Base-by-base conservation (phyloP, 1,284 basidiomycete species). In the Pisolithus thermaeus region DNA sequence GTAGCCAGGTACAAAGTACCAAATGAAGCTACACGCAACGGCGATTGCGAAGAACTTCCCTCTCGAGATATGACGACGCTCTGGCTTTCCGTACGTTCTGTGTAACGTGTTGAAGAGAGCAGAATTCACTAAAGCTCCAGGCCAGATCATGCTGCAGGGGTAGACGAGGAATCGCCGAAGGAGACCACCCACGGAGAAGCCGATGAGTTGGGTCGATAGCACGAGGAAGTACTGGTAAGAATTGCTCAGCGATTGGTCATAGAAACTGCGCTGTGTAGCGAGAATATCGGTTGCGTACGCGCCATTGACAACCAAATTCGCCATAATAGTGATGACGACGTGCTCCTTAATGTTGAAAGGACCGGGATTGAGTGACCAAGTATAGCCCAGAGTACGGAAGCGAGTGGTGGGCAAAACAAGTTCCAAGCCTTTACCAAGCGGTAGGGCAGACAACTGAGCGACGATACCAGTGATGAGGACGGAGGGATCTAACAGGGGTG, bases 81-180 rank as follows among this genome's bases (percentile, higher is more conserved):
- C 85, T 43, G 72, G 68, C 62, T 78, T 78, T 54, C 86, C 86
- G 64, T 85, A 92, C 60, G 77, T 80, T 60, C 78, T 79, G 72
- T 97, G 93, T 49, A 97, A 79, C n/a, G 93, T 94, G 68, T 95
- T 95, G 74, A 96, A 89, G 46, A 97, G 78, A 18, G 94, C 92
- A 42, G 84, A 84, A 66, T 84, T 88, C 61, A 95, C 92, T 55
- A 97, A 77, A 51, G 92, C 90, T 51, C 87, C 85, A n/a, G 93
- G 93, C 93, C 93, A 97, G 66, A 97, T 88, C 91, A 97, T 94
- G 66, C 84, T 84, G 11, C 88, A 79, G 0, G 95, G 93, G 81
- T 90, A 95, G 45, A 94, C 86, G 60, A 96, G 82, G 73, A 91
- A 89, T 55, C 83, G 80, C 39, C 90, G 80, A 50, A 87, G 79